Conservation (phyloP, 306 rosid species). For the Pachyrhizus erosus region DNA sequence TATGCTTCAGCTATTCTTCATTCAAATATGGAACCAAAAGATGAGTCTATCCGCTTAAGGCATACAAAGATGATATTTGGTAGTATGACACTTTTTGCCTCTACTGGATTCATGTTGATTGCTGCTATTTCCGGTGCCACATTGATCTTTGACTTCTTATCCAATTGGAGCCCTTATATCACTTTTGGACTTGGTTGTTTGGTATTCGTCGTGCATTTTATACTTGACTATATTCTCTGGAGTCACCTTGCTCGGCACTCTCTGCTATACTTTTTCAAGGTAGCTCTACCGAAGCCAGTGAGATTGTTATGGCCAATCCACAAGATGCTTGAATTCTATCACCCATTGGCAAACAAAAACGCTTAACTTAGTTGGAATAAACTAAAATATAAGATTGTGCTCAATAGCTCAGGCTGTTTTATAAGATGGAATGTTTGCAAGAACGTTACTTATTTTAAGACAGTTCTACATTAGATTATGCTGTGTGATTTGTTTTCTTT, state of each 20-base stretch:
- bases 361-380: not conserved
- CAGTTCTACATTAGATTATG: not conserved
- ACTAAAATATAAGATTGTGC: not conserved
- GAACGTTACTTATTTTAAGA: not conserved
- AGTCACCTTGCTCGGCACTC: not conserved
- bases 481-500: not conserved
- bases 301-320: not conserved
- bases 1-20: constrained; percentile 1
- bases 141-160: not conserved
- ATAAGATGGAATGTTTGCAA: too few relatives aligned
- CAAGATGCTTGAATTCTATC: not conserved
- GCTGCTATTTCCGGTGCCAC: not conserved
- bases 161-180: not conserved
- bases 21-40: not conserved
- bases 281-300: not conserved
- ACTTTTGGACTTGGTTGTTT: not conserved
- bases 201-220: not conserved
- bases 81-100: not conserved
- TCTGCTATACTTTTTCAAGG: not conserved
- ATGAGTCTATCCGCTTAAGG: not conserved
- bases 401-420: not conserved
- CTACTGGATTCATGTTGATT: not conserved
- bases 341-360: not conserved
- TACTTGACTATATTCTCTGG: not conserved
- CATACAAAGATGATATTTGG: not conserved